Evolutionary conservation across 1,284 basidiomycete genomes (phyloP), one percentile per base, ranked within the genome.

Genomic region (Boletus sp.): DNA sequence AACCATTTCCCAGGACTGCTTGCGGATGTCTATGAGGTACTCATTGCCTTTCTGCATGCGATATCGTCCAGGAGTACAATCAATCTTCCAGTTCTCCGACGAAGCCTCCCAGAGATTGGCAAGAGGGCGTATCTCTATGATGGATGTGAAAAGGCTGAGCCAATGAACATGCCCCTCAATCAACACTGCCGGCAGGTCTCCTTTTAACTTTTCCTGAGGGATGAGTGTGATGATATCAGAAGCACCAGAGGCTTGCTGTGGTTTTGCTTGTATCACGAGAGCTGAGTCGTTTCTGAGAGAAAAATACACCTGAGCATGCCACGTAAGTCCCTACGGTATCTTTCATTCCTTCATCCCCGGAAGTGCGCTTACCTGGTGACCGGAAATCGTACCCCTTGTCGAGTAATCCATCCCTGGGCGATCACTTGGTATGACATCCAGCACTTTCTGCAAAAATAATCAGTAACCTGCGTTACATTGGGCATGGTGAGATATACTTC

Each of bases 111-210:
- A 48, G 0, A 37, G 41, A 7, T 2, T 23, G 13, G 36, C 22
- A 3, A 45, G 29, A 5, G 46, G 29, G 7, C 46, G 41, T 6
- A 48, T 30, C 34, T 48, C 46, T 8, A 48, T 23, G 5, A 27
- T 4, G 17, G 44, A 48, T 2, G 44, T 38, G 7, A 44, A 20
- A 9, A 70, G 44, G 10, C 67, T 52, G 22, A 74, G 50, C 72
- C 73, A 75, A 52, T 73, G 72, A 2, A 58, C 58, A 42, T 68
- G 64, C 12, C 68, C 59, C 3, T 60, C 30, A 1, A 70, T 52
- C 19, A 76, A 59, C 5, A 52, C 46, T 2, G 7, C n/a, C 0
- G 75, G 75, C 2, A 77, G 53, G 50, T 76, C 75, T 0, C 53
- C 48, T 1, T 13, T 23, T 14, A 77, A 52, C 16, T 53, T 49